phyloP scores from a whole-genome alignment of 106 monocot genomes.

The Platanthera guangdongensis region DNA sequence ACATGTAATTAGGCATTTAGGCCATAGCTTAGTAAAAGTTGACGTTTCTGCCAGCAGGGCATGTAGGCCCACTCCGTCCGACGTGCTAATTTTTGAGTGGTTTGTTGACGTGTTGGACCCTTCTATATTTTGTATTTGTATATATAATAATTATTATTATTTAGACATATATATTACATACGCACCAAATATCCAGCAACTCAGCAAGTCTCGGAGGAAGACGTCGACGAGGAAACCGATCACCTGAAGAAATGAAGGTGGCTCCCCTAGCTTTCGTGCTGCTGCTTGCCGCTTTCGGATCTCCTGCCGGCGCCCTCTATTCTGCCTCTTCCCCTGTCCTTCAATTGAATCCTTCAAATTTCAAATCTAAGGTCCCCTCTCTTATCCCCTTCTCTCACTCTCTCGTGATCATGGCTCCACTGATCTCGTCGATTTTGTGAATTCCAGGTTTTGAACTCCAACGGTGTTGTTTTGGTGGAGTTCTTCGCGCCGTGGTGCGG shows the following conservation, averaged over 20 bases:
- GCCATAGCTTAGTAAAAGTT: no score
- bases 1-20: no score
- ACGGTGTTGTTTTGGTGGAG: constrained; percentile 87
- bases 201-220: no score
- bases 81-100: no score
- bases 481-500: constrained; percentile 99
- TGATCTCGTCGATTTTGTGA: not conserved
- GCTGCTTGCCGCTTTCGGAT: not conserved
- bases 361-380: constrained; percentile 82
- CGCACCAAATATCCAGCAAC: no score
- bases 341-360: constrained; percentile 83
- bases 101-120: no score
- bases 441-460: constrained; percentile 62
- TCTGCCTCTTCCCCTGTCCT: constrained; percentile 83
- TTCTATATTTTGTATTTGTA: no score
- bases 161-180: no score
- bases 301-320: constrained; percentile 56
- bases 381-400: constrained; percentile 3
- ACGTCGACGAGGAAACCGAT: not conserved
- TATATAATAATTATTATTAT: no score
- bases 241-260: not conserved
- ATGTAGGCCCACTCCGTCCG: no score
- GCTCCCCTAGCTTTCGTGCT: not conserved
- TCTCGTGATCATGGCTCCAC: not conserved
- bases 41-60: no score